Evolutionary conservation across 805 yeast species (phyloP), one percentile per base, ranked within the genome.

Genomic region (Starmerella vaccinii): DNA sequence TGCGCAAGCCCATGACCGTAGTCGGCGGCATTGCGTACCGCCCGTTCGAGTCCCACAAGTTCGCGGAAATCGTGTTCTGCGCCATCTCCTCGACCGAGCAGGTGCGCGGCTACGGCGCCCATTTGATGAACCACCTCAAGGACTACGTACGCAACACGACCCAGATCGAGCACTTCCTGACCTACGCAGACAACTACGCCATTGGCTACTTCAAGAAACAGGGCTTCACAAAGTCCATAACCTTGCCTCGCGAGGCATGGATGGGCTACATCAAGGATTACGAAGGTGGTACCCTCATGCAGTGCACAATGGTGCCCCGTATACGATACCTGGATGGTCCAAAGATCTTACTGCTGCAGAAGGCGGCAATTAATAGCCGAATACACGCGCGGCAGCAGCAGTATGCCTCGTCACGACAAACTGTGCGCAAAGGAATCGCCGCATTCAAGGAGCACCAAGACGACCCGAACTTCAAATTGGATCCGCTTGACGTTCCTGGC

Each of bases 241-340:
- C 95, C 7, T 74, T 92, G 50, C 92, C 90, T 33, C 83, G 81
- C 57, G 77, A 78, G 46, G 75, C 81, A 30, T 92, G 99, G 99
- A 86, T 87, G 92, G 99, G 99, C 2, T 92, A 92, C 67, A 92
- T 92, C 63, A 92, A 92, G 67, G 98, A 92, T 71, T 92, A 92
- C 68, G 99, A 92, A 69, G 99, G 99, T 23, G 98, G 97, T 60
- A 92, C 98, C 0, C 71, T 92, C 54, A 90, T 92, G 97, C 97
- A 92, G 69, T 92, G 98, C 64, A 70, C 90, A 0, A 89, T 90
- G 94, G 71, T 92, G 47, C 97, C 97, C 0, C 73, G 78, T 46
- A 80, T 87, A 51, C 76, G 97, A 57, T 92, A 92, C 66, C 71
- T 92, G 47, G 98, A 92, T 65, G 82, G 86, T 57, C 82, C 83